Evolutionary conservation across 176 grass and related monocot species (phyloP), one percentile per base, ranked within the genome.

Genomic region (Avena sativa): DNA sequence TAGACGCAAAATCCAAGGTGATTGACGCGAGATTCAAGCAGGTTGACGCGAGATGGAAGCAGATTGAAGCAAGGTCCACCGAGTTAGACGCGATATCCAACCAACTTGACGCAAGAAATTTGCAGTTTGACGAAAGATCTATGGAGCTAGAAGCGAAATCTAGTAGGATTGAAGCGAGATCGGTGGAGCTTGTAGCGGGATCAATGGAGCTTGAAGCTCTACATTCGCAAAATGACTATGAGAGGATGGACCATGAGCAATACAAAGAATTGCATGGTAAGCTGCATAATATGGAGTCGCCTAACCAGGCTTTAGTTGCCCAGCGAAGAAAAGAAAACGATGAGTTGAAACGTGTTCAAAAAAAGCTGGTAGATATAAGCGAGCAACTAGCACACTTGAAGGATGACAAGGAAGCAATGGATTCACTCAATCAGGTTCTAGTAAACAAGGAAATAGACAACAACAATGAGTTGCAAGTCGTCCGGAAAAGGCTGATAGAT

Each of bases 221-320:
- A 34, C 1, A 5, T 15, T 26, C 12, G 6, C 28, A 67, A 34
- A 34, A 30, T 67, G 67, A 71, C 16, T 71, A 10, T 43, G 34
- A 71, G 36, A 71, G 36, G 36, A 43, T 40, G 16, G 10, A 43
- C 67, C 34, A 11, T 43, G 34, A 19, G 34, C 67, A 43, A 43
- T 40, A 71, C 67, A 71, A 71, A 3, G 85, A 89, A 60, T 19
- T 69, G 34, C 65, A 38, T 19, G 2, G 9, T 17, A 85, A 40
- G 8, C 19, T 71, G 16, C 67, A 71, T 17, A 9, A 59, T 16
- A 52, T 92, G 80, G 91, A 92, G 56, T 74, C 68, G 6, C 69
- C 81, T 23, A 92, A 92, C 58, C 91, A 92, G 55, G 68, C 84
- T 40, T 75, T 92, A 8, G 62, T 89, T 5, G 40, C 89, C 32